Evolutionary conservation across 495 filamentous ascomycete genomes (phyloP).

Genomic region (Talaromyces wortmannii): DNA sequence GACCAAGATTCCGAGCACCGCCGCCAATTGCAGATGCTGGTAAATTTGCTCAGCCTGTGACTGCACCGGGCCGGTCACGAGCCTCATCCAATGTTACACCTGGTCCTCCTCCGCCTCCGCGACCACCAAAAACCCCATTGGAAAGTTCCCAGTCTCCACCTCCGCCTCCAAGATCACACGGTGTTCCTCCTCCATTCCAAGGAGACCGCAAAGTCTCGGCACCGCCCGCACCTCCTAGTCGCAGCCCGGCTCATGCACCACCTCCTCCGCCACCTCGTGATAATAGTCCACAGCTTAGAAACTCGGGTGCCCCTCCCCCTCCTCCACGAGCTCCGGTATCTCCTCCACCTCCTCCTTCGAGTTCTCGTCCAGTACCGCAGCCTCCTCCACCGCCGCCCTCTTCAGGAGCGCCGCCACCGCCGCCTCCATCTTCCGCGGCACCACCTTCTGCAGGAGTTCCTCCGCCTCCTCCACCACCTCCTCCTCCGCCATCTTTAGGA

Average conservation of each 20-base stretch:
- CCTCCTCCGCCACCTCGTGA: conserved; percentile 67
- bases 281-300: conserved; percentile 56
- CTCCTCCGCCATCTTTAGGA: neutral
- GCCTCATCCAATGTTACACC: conserved; percentile 54
- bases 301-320: conserved; percentile 52
- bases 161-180: conserved; percentile 45
- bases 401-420: conserved; percentile 24
- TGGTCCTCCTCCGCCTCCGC: conserved; percentile 77
- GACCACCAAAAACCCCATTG: conserved; percentile 80
- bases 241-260: conserved; percentile 48
- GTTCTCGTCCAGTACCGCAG: conserved; percentile 11
- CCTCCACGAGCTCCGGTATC: conserved; percentile 43
- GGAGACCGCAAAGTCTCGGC: conserved; percentile 56
- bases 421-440: conserved; percentile 24
- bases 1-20: conserved; percentile 64
- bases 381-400: conserved; percentile 23
- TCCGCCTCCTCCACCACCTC: conserved; percentile 15
- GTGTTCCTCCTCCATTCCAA: conserved; percentile 77
- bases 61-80: conserved; percentile 46
- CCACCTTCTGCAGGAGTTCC: conserved; percentile 21
- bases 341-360: conserved; percentile 42
- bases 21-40: conserved; percentile 84
- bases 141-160: conserved; percentile 46
- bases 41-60: conserved; percentile 57
- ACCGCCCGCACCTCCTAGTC: conserved; percentile 71